A percentile compares a stretch with the other conserved stretches of the same genome.
Conservation (phyloP, 129 eudicot species). For the Artemisia annua region DNA sequence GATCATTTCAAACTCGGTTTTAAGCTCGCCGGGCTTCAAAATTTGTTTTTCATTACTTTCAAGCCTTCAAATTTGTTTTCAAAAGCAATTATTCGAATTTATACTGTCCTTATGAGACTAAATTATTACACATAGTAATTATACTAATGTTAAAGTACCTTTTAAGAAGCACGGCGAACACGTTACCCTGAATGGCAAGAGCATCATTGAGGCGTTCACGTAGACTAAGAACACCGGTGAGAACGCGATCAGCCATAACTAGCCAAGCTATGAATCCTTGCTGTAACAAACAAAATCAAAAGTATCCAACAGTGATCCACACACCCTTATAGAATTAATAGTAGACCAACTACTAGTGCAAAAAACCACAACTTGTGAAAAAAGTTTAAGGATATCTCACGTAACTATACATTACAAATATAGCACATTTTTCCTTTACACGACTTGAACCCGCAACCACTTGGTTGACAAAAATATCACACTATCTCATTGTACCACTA, state of each 20-base stretch:
- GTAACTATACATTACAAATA: too few relatives aligned
- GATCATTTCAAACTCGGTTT: background rate
- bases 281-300: background rate
- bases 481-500: too few relatives aligned
- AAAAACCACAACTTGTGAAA: too few relatives aligned
- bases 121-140: background rate
- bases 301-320: background rate
- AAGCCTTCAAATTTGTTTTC: background rate
- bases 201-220: background rate
- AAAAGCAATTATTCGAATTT: background rate
- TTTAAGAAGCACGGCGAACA: background rate
- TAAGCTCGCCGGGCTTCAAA: background rate
- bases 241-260: background rate
- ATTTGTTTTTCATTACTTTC: background rate
- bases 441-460: too few relatives aligned
- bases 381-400: too few relatives aligned
- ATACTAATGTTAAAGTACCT: background rate
- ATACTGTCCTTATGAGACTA: background rate
- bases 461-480: too few relatives aligned
- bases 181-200: slow-evolving; percentile 2
- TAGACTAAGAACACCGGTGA: background rate
- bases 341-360: background rate
- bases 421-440: too few relatives aligned
- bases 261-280: background rate
- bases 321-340: background rate